Conservation (phyloP, 2,329 filamentous ascomycete species). For the Pestalotiopsis sp. region DNA sequence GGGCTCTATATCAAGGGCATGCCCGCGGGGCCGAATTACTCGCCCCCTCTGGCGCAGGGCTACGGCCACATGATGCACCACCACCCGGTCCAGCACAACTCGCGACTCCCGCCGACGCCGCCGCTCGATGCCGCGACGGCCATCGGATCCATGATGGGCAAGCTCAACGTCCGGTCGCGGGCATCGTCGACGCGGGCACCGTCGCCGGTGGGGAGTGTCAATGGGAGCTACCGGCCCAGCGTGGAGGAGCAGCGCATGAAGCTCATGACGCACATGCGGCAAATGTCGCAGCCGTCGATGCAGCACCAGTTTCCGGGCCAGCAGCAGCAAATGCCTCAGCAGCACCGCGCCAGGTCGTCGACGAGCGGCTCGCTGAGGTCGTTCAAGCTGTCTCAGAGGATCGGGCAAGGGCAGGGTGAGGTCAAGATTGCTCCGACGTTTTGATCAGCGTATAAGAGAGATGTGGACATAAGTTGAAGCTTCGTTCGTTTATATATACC, state of each 20-base stretch:
- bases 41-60: background rate
- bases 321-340: background rate
- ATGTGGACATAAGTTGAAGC: background rate
- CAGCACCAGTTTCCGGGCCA: no score
- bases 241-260: slow-evolving; percentile 18
- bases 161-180: slow-evolving; percentile 34
- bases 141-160: slow-evolving; percentile 35
- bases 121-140: slow-evolving; percentile 29
- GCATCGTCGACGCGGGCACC: slow-evolving; percentile 20
- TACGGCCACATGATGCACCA: background rate
- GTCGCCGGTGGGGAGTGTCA: slow-evolving; percentile 14
- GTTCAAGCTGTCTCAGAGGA: slow-evolving; percentile 25
- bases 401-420: slow-evolving; percentile 16
- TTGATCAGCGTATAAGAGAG: slow-evolving; percentile 2
- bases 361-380: slow-evolving; percentile 26
- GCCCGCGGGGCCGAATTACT: slow-evolving; percentile 13
- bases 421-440: slow-evolving; percentile 28
- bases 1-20: slow-evolving; percentile 10
- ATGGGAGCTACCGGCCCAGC: slow-evolving; percentile 12
- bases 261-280: background rate
- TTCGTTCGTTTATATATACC: slow-evolving; percentile 2
- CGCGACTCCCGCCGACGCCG: slow-evolving; percentile 26
- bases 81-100: background rate
- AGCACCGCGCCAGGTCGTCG: slow-evolving; percentile 14
- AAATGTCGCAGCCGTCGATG: slow-evolving; percentile 1